phyloP scores from a whole-genome alignment of 805 yeast species.

The Wickerhamiella dianesei region DNA sequence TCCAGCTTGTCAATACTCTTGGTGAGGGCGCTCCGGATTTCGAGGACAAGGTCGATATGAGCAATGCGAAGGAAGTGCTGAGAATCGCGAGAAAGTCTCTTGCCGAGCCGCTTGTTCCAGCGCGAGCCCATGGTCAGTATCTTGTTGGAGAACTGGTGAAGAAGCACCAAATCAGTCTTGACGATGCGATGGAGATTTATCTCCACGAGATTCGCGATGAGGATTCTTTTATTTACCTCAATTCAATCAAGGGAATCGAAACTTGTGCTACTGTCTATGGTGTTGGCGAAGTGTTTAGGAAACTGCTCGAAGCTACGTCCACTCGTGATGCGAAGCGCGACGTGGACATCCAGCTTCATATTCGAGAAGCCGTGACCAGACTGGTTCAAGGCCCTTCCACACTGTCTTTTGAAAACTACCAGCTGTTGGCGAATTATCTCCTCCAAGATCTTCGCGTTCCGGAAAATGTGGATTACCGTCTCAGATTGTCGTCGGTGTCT shows the following conservation, averaged over 20 bases:
- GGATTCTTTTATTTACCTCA: conserved; percentile 80
- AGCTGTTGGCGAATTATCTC: conserved; percentile 3
- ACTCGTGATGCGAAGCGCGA: conserved; percentile 18
- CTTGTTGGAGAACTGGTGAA: conserved; percentile 43
- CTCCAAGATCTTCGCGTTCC: conserved; percentile 8
- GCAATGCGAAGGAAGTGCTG: conserved; percentile 21
- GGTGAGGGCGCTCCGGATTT: conserved; percentile 8
- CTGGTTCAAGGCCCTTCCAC: conserved; percentile 31
- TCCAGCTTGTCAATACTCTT: conserved; percentile 11
- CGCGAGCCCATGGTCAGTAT: conserved; percentile 74
- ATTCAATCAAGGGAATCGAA: conserved; percentile 67
- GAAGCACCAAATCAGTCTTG: conserved; percentile 32
- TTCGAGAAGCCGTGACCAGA: conserved; percentile 69
- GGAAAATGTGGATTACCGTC: conserved; percentile 34
- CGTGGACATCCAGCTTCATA: conserved; percentile 56
- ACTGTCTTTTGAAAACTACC: conserved; percentile 30
- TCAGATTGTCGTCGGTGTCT: conserved; percentile 81
- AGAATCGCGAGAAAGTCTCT: conserved; percentile 52
- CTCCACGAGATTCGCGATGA: conserved; percentile 52
- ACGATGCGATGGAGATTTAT: conserved; percentile 48
- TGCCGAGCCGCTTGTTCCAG: conserved; percentile 68
- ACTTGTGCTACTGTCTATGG: conserved; percentile 38
- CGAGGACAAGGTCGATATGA: conserved; percentile 13
- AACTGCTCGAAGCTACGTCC: conserved; percentile 21
- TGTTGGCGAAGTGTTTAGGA: conserved; percentile 27